These are phyloP conservation scores for Atalantia buxifolia DNA, from an alignment of 345 rosid genomes.

Conservation along the genomic window DNA sequence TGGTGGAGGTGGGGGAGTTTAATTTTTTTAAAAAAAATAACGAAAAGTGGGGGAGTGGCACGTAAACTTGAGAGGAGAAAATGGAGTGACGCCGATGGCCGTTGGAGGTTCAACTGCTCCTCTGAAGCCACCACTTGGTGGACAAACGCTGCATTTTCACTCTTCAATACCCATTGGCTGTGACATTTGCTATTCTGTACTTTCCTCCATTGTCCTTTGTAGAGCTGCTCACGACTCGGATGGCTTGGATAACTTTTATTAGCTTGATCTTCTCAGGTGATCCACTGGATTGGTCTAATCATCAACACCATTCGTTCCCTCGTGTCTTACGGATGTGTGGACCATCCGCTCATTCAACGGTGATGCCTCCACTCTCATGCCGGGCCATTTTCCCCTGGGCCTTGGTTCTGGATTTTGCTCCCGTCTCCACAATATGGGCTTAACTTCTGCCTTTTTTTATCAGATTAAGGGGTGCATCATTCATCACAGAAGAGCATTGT, in stretches of 20 bases:
- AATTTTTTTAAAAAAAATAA: neutral
- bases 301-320: neutral
- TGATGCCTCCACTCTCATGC: no score
- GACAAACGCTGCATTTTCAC: slow-evolving; percentile 9
- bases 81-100: slow-evolving; percentile 18
- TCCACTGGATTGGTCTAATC: neutral
- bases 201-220: neutral
- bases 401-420: no score
- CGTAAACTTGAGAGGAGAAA: neutral
- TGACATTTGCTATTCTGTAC: neutral
- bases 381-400: no score
- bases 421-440: no score
- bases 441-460: no score
- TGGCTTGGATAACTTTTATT: neutral
- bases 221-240: no score
- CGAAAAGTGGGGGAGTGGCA: neutral
- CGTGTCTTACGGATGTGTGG: neutral
- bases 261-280: neutral
- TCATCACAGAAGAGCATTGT: no score
- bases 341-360: neutral
- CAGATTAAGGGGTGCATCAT: no score
- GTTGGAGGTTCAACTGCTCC: slow-evolving; percentile 39
- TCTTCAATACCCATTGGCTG: neutral
- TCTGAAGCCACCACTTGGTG: neutral
- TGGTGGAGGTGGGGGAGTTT: neutral